Conservation (phyloP, 2,329 filamentous ascomycete species). For the Didymella glomerata region DNA sequence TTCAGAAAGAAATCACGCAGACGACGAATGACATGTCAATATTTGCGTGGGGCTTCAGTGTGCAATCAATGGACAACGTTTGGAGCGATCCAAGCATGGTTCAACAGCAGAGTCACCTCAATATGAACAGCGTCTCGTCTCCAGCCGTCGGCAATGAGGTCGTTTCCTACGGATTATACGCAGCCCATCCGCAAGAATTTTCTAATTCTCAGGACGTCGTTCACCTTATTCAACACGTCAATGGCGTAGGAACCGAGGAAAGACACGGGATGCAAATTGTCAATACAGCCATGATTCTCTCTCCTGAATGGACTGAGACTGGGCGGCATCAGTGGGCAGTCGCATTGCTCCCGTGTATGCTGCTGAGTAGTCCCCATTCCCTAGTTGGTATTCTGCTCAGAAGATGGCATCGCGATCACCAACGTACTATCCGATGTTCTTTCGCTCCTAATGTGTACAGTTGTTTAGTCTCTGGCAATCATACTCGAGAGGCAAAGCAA, state of each 20-base stretch:
- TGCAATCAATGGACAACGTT: background rate
- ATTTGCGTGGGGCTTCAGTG: background rate
- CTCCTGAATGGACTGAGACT: background rate
- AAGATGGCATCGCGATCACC: background rate
- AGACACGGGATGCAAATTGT: background rate
- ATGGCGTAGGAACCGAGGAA: background rate
- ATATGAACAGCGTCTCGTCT: background rate
- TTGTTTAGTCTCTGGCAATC: background rate
- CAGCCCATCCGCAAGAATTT: background rate
- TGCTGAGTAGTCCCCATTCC: background rate
- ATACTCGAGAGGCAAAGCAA: background rate
- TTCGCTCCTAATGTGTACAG: background rate
- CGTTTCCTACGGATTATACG: background rate
- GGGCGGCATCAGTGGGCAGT: background rate
- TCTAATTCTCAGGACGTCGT: background rate
- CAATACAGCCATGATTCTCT: background rate
- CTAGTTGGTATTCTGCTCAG: background rate
- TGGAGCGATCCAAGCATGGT: no score
- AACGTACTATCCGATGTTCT: background rate
- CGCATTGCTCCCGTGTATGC: background rate
- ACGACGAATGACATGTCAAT: background rate
- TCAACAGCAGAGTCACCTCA: background rate
- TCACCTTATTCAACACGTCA: background rate
- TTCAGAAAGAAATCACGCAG: background rate
- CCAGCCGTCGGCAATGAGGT: background rate